These are phyloP conservation scores for Fusarium sp. DNA, from an alignment of 2,329 filamentous ascomycete species.

Conservation along the genomic window DNA sequence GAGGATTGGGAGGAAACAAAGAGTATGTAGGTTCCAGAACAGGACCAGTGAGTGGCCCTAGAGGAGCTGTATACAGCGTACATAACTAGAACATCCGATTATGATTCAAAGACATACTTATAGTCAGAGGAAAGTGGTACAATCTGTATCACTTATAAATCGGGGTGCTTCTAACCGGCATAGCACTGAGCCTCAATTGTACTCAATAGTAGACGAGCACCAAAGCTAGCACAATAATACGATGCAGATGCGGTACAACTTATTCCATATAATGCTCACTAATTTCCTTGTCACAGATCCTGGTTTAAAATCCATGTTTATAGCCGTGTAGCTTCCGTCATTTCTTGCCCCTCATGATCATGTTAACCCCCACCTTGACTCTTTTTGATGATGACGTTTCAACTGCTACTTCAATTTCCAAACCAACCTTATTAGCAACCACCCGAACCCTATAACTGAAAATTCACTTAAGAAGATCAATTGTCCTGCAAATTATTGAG, in stretches of 20 bases:
- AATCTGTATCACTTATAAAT: not conserved
- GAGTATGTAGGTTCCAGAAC: not conserved
- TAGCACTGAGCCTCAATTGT: not conserved
- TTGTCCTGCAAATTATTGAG: not conserved
- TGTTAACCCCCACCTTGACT: constrained; percentile 22
- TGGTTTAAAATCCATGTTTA: not conserved
- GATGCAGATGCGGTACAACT: not conserved
- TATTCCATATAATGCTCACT: not conserved
- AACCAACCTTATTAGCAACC: not conserved
- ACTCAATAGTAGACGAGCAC: not conserved
- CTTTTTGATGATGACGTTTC: constrained; percentile 18
- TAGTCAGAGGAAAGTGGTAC: not conserved
- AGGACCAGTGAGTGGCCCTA: not conserved
- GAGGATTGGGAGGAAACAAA: not conserved
- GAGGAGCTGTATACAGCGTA: not conserved
- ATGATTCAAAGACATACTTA: not conserved
- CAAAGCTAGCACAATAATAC: not conserved
- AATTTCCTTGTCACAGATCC: not conserved
- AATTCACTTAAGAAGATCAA: not conserved
- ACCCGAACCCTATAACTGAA: not conserved
- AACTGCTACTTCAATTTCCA: constrained; percentile 1
- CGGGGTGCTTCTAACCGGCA: not conserved
- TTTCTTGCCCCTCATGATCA: constrained; percentile 22
- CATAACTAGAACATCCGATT: not conserved
- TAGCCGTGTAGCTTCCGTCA: not conserved